A percentile compares a stretch with the other conserved stretches of the same genome.
phyloP scores from a whole-genome alignment of 129 eudicot species.

The Ambrosia artemisiifolia region DNA sequence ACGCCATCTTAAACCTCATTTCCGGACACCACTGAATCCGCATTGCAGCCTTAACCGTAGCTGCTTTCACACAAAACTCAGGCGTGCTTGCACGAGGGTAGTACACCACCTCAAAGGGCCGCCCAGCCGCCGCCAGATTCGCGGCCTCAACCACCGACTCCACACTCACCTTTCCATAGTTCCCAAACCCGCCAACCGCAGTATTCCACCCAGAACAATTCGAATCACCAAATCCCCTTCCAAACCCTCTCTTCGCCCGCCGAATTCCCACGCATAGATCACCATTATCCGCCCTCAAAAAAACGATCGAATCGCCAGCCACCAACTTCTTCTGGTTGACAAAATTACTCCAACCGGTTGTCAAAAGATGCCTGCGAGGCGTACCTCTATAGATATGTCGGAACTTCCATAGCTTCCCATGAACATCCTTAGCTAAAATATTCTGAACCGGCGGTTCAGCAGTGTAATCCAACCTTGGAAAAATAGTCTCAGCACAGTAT shows the following conservation, averaged over 20 bases:
- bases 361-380: constrained; percentile 79
- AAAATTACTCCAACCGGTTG: constrained; percentile 92
- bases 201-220: constrained; percentile 67
- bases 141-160: constrained; percentile 71
- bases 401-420: constrained; percentile 76
- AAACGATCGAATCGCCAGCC: constrained; percentile 89
- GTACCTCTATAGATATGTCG: constrained; percentile 90
- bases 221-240: constrained; percentile 49
- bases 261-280: constrained; percentile 84
- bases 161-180: constrained; percentile 39
- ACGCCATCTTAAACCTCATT: constrained; percentile 97
- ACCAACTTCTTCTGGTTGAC: constrained; percentile 90
- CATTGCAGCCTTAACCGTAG: constrained; percentile 63
- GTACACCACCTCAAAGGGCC: constrained; percentile 76
- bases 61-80: constrained; percentile 77
- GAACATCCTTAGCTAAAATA: constrained; percentile 79
- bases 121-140: constrained; percentile 55
- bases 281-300: constrained; percentile 72
- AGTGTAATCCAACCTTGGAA: constrained; percentile 74
- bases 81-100: constrained; percentile 91
- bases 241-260: constrained; percentile 69
- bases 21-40: constrained; percentile 82
- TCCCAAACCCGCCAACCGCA: constrained; percentile 36
- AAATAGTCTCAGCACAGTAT: constrained; percentile 88
- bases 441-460: constrained; percentile 96